These are phyloP conservation scores for Fusarium staphyleae DNA, from an alignment of 2,329 filamentous ascomycete genomes.

Conservation along the genomic window DNA sequence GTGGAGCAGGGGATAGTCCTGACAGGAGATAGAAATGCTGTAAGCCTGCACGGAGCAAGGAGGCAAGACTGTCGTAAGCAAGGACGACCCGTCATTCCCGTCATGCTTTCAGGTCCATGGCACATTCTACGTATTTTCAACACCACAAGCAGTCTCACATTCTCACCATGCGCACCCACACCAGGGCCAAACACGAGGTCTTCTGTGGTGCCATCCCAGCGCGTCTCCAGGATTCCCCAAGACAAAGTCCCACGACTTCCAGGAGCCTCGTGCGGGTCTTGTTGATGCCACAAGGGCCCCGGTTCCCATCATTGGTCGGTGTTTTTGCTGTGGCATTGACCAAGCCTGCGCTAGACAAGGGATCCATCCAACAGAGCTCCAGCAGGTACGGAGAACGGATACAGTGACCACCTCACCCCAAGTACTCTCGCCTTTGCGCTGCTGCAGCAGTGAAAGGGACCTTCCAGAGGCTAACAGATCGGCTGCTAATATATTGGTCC, in stretches of 20 bases:
- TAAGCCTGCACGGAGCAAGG: slow-evolving; percentile 36
- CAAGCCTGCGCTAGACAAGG: slow-evolving; percentile 44
- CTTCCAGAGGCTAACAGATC: slow-evolving; percentile 6
- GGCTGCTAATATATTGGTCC: slow-evolving; percentile 22
- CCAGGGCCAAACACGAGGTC: slow-evolving; percentile 40
- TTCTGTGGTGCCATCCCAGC: slow-evolving; percentile 38
- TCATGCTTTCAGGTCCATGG: slow-evolving; percentile 1
- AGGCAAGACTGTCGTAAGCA: slow-evolving; percentile 33
- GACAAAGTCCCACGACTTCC: slow-evolving; percentile 36
- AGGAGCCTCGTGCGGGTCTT: slow-evolving; percentile 41
- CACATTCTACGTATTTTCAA: slow-evolving; percentile 25
- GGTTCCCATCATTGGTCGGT: slow-evolving; percentile 40
- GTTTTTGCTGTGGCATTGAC: slow-evolving; percentile 41
- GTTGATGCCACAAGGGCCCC: slow-evolving; percentile 38
- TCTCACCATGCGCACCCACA: slow-evolving; percentile 29
- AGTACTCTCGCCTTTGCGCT: slow-evolving; percentile 16
- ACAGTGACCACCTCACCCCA: slow-evolving; percentile 22
- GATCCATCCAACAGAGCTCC: slow-evolving; percentile 9
- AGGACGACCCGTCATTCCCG: slow-evolving; percentile 9
- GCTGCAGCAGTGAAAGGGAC: slow-evolving; percentile 1
- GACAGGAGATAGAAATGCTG: slow-evolving; percentile 21
- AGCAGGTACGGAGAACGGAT: too few relatives aligned
- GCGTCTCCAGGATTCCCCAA: slow-evolving; percentile 43
- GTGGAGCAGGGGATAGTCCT: slow-evolving; percentile 24
- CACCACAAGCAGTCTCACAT: slow-evolving; percentile 13